Conservation (phyloP, 106 monocot genomes). For the Triglochin maritima region DNA sequence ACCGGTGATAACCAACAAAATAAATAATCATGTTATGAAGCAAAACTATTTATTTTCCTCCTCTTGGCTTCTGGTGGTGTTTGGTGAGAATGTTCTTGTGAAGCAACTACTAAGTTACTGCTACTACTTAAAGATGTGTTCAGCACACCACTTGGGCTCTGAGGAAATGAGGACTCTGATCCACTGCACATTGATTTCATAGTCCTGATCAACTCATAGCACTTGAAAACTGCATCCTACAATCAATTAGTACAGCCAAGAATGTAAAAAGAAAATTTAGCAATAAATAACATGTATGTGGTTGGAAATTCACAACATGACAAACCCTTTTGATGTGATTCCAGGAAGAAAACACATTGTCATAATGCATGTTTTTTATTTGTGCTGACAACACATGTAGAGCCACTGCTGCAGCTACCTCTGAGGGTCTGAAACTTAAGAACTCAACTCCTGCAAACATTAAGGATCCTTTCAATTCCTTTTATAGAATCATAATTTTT, state of each 20-base stretch:
- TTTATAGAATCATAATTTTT: too few species aligned
- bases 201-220: slow-evolving; percentile 8
- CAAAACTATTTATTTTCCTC: slow-evolving; percentile 5
- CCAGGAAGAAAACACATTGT: slow-evolving; percentile 18
- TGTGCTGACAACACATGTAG: slow-evolving; percentile 21
- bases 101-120: neutral
- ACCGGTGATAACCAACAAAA: neutral
- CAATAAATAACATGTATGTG: neutral
- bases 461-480: too few species aligned
- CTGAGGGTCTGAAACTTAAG: slow-evolving; percentile 60
- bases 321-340: slow-evolving; percentile 41
- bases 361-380: slow-evolving; percentile 18
- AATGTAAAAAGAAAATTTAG: neutral
- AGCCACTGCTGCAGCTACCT: slow-evolving; percentile 62
- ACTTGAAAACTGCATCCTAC: slow-evolving; percentile 9
- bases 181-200: slow-evolving; percentile 5
- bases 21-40: neutral
- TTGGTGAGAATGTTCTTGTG: slow-evolving; percentile 3
- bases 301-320: neutral
- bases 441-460: slow-evolving; percentile 28
- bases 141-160: slow-evolving; percentile 11
- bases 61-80: slow-evolving; percentile 7
- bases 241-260: neutral
- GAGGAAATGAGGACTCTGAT: slow-evolving; percentile 2
- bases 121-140: slow-evolving; percentile 9